A percentile compares a stretch with the other conserved stretches of the same genome.
Evolutionary conservation across 164 flowering plant species (phyloP).

Genomic region (Saururus chinensis): DNA sequence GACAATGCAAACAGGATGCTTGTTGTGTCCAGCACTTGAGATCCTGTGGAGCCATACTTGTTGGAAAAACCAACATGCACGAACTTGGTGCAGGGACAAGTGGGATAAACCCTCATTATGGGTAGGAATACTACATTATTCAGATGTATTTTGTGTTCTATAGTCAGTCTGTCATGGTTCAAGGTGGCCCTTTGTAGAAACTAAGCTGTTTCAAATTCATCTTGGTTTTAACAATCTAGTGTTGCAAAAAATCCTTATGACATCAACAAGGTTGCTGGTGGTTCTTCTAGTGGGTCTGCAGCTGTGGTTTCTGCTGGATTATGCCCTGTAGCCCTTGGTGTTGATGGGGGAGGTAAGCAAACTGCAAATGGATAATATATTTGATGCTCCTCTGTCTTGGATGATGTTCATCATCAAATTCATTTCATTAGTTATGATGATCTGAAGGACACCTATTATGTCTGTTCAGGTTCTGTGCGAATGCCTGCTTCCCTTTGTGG

Average conservation of each 20-base stretch:
- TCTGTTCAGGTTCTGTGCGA: constrained; percentile 69
- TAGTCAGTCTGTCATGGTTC: too few relatives aligned
- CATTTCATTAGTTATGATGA: neutral
- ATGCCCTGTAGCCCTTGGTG: constrained; percentile 94
- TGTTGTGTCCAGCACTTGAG: constrained; percentile 61
- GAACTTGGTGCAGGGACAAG: constrained; percentile 92
- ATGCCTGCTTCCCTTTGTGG: constrained; percentile 98
- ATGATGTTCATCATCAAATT: neutral
- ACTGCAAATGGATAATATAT: too few relatives aligned
- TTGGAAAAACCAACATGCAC: constrained; percentile 97
- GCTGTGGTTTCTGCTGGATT: constrained; percentile 87
- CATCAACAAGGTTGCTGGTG: constrained; percentile 51
- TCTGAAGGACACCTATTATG: neutral
- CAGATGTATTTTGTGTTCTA: neutral
- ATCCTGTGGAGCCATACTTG: constrained; percentile 74
- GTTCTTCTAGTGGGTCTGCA: constrained; percentile 97
- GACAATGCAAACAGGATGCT: constrained; percentile 67
- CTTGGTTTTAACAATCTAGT: neutral
- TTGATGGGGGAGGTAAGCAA: constrained; percentile 86
- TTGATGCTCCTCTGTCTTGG: neutral
- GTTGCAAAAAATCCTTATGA: constrained; percentile 73
- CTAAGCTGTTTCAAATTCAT: neutral
- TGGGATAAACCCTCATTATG: constrained; percentile 96
- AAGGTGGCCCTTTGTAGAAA: neutral
- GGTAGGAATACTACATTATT: constrained; percentile 30